Percentiles rank a stretch among this genome's conserved stretches.
These are phyloP conservation scores for Amphichorda felina DNA, from an alignment of 2,329 filamentous ascomycete genomes.

Conservation along the genomic window DNA sequence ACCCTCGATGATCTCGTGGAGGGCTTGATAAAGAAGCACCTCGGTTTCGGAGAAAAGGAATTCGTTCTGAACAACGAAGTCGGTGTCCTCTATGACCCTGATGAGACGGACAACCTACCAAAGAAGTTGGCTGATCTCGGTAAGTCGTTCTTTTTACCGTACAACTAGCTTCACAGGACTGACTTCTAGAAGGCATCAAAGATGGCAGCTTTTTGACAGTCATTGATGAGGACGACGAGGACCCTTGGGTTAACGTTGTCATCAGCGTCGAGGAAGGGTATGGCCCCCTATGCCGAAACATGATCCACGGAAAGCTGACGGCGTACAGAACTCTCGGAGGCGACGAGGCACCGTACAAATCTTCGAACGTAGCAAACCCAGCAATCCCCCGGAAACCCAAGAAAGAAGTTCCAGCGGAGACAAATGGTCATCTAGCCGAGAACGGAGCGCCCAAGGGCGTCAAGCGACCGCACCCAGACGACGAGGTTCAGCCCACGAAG, in stretches of 20 bases:
- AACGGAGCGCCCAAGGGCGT: slow-evolving; percentile 26
- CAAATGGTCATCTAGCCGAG: slow-evolving; percentile 24
- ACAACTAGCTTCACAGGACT: slow-evolving; percentile 5
- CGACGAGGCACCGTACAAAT: slow-evolving; percentile 43
- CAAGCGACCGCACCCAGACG: slow-evolving; percentile 35
- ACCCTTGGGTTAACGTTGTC: slow-evolving; percentile 68
- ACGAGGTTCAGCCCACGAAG: slow-evolving; percentile 31
- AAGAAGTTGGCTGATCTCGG: slow-evolving; percentile 72
- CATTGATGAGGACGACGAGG: slow-evolving; percentile 68
- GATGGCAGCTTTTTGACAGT: slow-evolving; percentile 69
- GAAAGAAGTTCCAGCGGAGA: slow-evolving; percentile 20
- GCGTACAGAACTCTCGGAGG: slow-evolving; percentile 25
- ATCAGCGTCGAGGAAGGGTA: slow-evolving; percentile 44
- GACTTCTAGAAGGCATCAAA: slow-evolving; percentile 43
- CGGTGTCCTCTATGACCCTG: slow-evolving; percentile 77
- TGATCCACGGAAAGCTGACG: slow-evolving; percentile 11
- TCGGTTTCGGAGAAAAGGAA: slow-evolving; percentile 69
- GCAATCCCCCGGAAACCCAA: slow-evolving; percentile 43
- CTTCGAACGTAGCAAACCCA: slow-evolving; percentile 27
- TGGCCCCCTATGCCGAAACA: background rate
- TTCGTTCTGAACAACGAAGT: slow-evolving; percentile 65
- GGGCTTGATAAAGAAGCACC: slow-evolving; percentile 52
- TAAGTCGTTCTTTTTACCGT: slow-evolving; percentile 14
- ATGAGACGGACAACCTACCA: slow-evolving; percentile 73
- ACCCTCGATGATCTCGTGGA: slow-evolving; percentile 74